Evolutionary conservation across 371 early-diverging fungal species (phyloP).

Genomic region (Haplosporangium sp.): DNA sequence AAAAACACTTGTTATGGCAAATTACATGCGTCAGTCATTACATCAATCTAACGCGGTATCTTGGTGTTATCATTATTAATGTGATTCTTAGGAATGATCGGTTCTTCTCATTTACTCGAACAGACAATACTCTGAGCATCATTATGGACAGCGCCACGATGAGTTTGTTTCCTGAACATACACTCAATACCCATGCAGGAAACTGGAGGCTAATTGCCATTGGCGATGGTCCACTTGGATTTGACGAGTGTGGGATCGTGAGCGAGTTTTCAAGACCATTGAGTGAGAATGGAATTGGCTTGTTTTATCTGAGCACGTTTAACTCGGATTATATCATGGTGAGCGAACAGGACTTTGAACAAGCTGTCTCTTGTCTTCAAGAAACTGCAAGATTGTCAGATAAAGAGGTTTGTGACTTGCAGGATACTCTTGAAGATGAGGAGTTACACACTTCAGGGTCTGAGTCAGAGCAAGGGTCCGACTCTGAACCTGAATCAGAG

Average conservation of each 20-base stretch:
- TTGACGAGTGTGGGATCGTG: conserved; percentile 49
- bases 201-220: conserved; percentile 49
- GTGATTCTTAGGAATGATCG: conserved; percentile 43
- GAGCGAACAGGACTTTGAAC: conserved; percentile 42
- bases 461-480: conserved; percentile 6
- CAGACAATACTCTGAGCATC: conserved; percentile 46
- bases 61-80: conserved; percentile 4
- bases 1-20: not conserved
- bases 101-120: conserved; percentile 53
- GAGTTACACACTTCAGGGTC: conserved; percentile 1
- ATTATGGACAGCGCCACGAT: conserved; percentile 51
- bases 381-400: conserved; percentile 15
- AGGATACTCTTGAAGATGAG: not conserved
- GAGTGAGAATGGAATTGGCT: conserved; percentile 30
- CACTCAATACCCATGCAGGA: conserved; percentile 51
- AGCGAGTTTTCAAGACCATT: conserved; percentile 40
- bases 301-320: conserved; percentile 54
- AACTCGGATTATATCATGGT: conserved; percentile 51
- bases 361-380: conserved; percentile 21
- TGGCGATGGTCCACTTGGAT: conserved; percentile 47
- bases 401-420: not conserved
- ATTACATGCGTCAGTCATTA: not conserved
- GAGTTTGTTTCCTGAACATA: conserved; percentile 49
- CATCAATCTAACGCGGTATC: conserved; percentile 2
- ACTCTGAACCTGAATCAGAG: conserved; percentile 12